Evolutionary conservation across 2,329 filamentous ascomycete genomes (phyloP).

Genomic region (Fusarium sp.): DNA sequence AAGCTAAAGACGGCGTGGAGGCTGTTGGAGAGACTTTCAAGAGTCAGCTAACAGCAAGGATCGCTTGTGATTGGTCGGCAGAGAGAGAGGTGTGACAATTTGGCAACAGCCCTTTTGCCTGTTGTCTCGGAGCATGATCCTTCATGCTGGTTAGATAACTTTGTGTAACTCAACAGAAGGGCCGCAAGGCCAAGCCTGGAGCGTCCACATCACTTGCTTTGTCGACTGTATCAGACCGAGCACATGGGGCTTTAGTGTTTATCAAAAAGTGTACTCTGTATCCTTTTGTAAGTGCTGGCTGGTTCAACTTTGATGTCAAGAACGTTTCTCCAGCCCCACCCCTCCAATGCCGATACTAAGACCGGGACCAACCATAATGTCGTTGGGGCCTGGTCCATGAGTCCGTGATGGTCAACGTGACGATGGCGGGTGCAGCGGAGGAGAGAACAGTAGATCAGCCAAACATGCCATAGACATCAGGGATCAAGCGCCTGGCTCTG

Average conservation of each 20-base stretch:
- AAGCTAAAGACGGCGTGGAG: constrained; percentile 24
- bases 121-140: constrained; percentile 34
- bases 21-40: constrained; percentile 19
- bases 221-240: constrained; percentile 34
- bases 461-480: constrained; percentile 26
- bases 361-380: constrained; percentile 26
- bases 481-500: constrained; percentile 21
- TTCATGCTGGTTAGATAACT: constrained; percentile 32
- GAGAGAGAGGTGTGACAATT: constrained; percentile 32
- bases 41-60: constrained; percentile 28
- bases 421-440: constrained; percentile 37
- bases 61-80: constrained; percentile 30
- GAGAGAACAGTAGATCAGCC: constrained; percentile 26
- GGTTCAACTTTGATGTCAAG: constrained; percentile 18
- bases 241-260: constrained; percentile 37
- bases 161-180: constrained; percentile 37
- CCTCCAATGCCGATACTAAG: constrained; percentile 35
- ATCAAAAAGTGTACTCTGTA: constrained; percentile 24
- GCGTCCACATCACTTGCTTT: constrained; percentile 18
- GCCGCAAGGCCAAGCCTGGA: constrained; percentile 21
- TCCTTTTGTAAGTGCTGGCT: constrained; percentile 14
- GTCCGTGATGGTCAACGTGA: constrained; percentile 11
- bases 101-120: constrained; percentile 43
- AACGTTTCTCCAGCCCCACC: constrained; percentile 36
- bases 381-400: constrained; percentile 18